phyloP scores from a whole-genome alignment of 257 asterid genomes.

The Rehmannia glutinosa region DNA sequence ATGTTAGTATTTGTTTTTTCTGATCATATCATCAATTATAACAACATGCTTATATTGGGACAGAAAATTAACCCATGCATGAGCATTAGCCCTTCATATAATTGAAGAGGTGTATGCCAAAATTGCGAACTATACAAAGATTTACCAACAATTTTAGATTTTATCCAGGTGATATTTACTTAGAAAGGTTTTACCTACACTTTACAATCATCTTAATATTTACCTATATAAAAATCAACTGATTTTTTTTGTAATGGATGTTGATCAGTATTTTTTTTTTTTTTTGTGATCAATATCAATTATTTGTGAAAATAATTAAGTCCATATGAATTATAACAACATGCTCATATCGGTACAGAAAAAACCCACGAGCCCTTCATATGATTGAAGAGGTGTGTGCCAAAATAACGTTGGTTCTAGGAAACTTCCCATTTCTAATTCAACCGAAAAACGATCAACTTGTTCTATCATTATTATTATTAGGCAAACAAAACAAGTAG shows the following conservation, averaged over 20 bases:
- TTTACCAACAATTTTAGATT: too few relatives aligned
- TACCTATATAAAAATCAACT: too few relatives aligned
- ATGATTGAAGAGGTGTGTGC: slow-evolving; percentile 3
- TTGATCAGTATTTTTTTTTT: too few relatives aligned
- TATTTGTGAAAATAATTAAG: too few relatives aligned
- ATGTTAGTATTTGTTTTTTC: too few relatives aligned
- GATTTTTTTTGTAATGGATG: too few relatives aligned
- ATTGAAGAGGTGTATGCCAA: neutral
- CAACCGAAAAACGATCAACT: neutral
- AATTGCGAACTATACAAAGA: too few relatives aligned
- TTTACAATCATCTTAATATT: too few relatives aligned
- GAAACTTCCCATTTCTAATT: slow-evolving; percentile 21
- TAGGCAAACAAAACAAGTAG: too few relatives aligned
- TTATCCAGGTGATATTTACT: too few relatives aligned
- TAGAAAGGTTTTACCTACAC: too few relatives aligned
- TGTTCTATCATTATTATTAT: neutral
- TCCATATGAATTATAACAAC: neutral
- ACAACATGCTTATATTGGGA: neutral
- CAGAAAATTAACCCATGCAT: neutral
- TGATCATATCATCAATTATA: neutral
- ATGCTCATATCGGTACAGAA: neutral
- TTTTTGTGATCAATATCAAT: too few relatives aligned
- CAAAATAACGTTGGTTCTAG: slow-evolving; percentile 15
- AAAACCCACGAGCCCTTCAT: neutral
- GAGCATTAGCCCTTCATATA: neutral